Evolutionary conservation across 2,329 filamentous ascomycete species (phyloP), one percentile per base, ranked within the genome.

Genomic region (Aureobasidium musti): DNA sequence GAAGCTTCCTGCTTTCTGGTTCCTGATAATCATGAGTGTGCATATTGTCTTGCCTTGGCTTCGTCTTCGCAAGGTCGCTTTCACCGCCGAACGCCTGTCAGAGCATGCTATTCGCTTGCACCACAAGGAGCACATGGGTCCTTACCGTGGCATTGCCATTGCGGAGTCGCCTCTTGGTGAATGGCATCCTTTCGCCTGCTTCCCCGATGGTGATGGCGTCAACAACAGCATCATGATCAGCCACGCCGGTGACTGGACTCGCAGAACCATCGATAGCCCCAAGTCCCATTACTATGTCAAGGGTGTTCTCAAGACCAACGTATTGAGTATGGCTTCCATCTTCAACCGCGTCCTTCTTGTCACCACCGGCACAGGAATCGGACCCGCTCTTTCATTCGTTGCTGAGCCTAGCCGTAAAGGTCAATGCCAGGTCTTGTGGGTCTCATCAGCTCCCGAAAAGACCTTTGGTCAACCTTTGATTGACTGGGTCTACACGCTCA

Each of bases 171-270:
- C 89, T 0, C 79, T 91, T 41, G 77, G 83, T 5, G 90, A 93
- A 76, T 91, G 88, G 83, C 90, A 92, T 77, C 85, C 87, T 0
- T 92, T 92, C 73, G 90, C 90, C 54, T 88, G 88, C 1, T 90
- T 92, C 68, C 87, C 89, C 0, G 82, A 86, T 67, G 74, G 79
- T 65, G 71, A 81, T 47, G 47, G 65, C 8, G 79, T 79, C 59
- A 87, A 85, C 17, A 91, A 89, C 78, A 91, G 88, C 0, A 80
- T 89, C 39, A 79, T 92, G 39, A 82, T 92, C 35, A 90, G 88
- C 61, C 89, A 88, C 70, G 89, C 89, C 3, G 90, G 90, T 23
- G 89, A 92, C 78, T 92, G 89, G 89, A 92, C 90, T 0, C 79
- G 79, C 35, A 79, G 81, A 30, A 83, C 85, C 63, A 91, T 92